Evolutionary conservation across 441 rosid genomes (phyloP).

Genomic region (Isatis lusitanica): DNA sequence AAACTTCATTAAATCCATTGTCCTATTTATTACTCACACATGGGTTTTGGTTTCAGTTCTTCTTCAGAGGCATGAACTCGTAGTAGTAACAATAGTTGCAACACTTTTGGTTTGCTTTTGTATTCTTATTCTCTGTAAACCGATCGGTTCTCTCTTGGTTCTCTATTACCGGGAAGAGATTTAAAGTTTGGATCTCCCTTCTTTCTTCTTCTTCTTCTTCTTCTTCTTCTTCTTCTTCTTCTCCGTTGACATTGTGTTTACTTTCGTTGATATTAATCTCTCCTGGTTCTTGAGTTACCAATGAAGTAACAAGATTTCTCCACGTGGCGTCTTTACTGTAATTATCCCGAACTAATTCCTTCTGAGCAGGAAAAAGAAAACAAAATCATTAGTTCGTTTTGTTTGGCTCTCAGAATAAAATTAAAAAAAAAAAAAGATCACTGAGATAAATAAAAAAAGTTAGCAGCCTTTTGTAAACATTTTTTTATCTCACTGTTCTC

Average conservation of each 20-base stretch:
- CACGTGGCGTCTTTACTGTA: slow-evolving; percentile 17
- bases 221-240: slow-evolving; percentile 16
- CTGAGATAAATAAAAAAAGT: slow-evolving; percentile 29
- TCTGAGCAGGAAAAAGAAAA: neutral
- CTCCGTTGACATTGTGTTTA: neutral
- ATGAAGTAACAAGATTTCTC: slow-evolving; percentile 35
- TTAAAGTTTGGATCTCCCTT: slow-evolving; percentile 48
- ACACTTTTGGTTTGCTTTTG: slow-evolving; percentile 34
- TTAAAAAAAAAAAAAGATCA: slow-evolving; percentile 4
- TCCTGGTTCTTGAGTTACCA: slow-evolving; percentile 19
- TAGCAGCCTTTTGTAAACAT: slow-evolving; percentile 32
- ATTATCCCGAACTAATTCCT: slow-evolving; percentile 17
- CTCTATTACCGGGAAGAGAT: slow-evolving; percentile 55
- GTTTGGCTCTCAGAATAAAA: neutral
- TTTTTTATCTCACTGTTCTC: slow-evolving; percentile 13
- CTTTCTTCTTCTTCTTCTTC: slow-evolving; percentile 29
- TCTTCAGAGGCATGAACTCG: slow-evolving; percentile 65
- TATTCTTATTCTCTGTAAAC: slow-evolving; percentile 29
- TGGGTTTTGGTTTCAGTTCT: slow-evolving; percentile 45
- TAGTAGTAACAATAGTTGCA: slow-evolving; percentile 47
- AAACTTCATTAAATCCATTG: slow-evolving; percentile 34
- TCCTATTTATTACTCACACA: slow-evolving; percentile 45
- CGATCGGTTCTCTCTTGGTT: slow-evolving; percentile 19
- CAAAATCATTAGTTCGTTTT: neutral
- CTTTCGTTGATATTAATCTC: slow-evolving; percentile 3